phyloP scores from a whole-genome alignment of 768 basidiomycete genomes.

The Lyophyllum atratum region DNA sequence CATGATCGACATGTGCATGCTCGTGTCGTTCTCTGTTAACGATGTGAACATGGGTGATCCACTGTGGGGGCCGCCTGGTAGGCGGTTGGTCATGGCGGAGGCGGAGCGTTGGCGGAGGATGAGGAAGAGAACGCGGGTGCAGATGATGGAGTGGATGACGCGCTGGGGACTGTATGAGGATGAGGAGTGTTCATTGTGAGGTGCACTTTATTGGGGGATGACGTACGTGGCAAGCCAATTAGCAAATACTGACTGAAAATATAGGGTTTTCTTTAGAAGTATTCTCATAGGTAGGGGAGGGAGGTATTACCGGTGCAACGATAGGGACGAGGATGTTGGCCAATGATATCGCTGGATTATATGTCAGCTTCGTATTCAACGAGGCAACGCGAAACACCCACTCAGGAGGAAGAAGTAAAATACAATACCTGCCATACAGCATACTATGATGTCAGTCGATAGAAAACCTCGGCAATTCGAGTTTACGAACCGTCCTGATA shows the following conservation, averaged over 20 bases:
- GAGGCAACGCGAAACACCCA: slow-evolving; percentile 18
- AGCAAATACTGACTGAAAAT: slow-evolving; percentile 31
- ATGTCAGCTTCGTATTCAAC: not conserved
- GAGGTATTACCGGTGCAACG: slow-evolving; percentile 30
- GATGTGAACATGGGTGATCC: slow-evolving; percentile 22
- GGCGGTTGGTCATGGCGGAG: slow-evolving; percentile 19
- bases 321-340: slow-evolving; percentile 42
- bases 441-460: not conserved
- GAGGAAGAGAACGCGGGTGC: slow-evolving; percentile 41
- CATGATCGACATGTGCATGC: slow-evolving; percentile 7
- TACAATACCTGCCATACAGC: slow-evolving; percentile 30
- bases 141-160: slow-evolving; percentile 44
- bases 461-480: not conserved
- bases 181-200: not conserved
- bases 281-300: not conserved
- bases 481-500: slow-evolving; percentile 38
- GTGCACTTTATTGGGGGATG: not conserved
- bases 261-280: not conserved
- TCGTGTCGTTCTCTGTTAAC: slow-evolving; percentile 20
- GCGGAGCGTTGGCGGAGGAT: slow-evolving; percentile 33
- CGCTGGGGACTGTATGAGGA: slow-evolving; percentile 38
- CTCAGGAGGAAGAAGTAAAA: slow-evolving; percentile 43
- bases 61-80: not conserved
- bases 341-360: slow-evolving; percentile 32
- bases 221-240: slow-evolving; percentile 46